These are phyloP conservation scores for Evansstolkia leycettana DNA, from an alignment of 495 filamentous ascomycete genomes.

Conservation along the genomic window DNA sequence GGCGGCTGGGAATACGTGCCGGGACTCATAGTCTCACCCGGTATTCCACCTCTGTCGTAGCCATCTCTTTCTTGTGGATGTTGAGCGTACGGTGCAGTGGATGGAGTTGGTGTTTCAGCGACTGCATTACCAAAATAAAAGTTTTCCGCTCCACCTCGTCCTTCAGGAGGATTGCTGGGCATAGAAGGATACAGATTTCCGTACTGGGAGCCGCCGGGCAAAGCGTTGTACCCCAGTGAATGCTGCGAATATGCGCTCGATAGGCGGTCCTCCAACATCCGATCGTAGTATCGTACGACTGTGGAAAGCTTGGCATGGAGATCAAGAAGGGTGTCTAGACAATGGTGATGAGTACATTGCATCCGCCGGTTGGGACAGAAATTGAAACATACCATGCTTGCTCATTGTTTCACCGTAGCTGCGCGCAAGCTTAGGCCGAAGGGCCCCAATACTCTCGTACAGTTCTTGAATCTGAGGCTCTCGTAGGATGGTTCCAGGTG, in stretches of 20 bases:
- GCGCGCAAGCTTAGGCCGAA: slow-evolving; percentile 86
- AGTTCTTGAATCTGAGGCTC: slow-evolving; percentile 97
- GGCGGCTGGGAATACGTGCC: slow-evolving; percentile 12
- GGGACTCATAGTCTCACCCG: slow-evolving; percentile 14
- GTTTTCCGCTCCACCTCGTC: slow-evolving; percentile 52
- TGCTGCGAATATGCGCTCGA: slow-evolving; percentile 87
- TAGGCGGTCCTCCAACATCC: slow-evolving; percentile 91
- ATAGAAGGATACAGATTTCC: slow-evolving; percentile 58
- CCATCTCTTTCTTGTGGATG: slow-evolving; percentile 10
- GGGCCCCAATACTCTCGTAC: slow-evolving; percentile 86
- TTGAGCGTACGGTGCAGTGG: slow-evolving; percentile 33
- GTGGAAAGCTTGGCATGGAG: slow-evolving; percentile 91
- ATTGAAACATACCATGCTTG: slow-evolving; percentile 67
- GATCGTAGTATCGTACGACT: slow-evolving; percentile 96
- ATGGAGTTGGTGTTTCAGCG: slow-evolving; percentile 27
- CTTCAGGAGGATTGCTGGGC: slow-evolving; percentile 34
- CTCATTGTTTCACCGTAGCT: slow-evolving; percentile 99
- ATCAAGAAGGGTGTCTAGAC: slow-evolving; percentile 74
- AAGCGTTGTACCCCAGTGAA: slow-evolving; percentile 34
- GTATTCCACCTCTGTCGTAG: slow-evolving; percentile 7
- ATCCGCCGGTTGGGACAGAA: neutral
- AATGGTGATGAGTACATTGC: slow-evolving; percentile 14
- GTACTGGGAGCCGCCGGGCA: slow-evolving; percentile 38
- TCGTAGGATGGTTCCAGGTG: slow-evolving; percentile 84
- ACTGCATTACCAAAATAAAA: slow-evolving; percentile 63